Evolutionary conservation across 805 yeast species (phyloP), one percentile per base, ranked within the genome.

Genomic region (Schwanniomyces yamadae): DNA sequence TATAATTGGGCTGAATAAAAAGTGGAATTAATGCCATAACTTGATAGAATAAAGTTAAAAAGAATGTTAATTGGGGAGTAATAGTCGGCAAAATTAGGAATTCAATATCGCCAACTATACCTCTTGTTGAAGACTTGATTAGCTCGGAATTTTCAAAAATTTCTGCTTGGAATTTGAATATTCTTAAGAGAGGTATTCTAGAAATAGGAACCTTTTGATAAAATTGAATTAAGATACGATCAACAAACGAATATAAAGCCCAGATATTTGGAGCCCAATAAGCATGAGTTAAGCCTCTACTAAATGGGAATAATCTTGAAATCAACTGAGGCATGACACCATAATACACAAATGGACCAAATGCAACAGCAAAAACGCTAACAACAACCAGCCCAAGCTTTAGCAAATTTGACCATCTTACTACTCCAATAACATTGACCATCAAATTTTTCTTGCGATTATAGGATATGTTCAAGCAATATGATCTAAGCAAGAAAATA

Each of bases 191-290:
- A 3, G 62, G 54, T 9, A 45, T 42, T 20, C 55, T 57, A 3
- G 59, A 23, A 20, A 65, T 34, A 1, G 74, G 69, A n/a, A 66
- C 39, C 16, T 49, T 50, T 23, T 55, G 51, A 44, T 67, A 66
- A 4, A 73, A 39, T 36, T 71, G 70, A 12, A 83, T 71, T 39
- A 89, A 66, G 0, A 82, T 52, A 39, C 95, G 71, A 59, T 93
- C 99, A 10, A 73, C 41, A 45, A 86, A 83, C 2, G 97, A 85
- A 60, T 93, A 93, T 7, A 91, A 49, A 0, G 99, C 96, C 99
- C 99, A 93, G 31, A 89, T 68, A 52, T 93, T 93, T 11, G 99
- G 98, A 1, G 99, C 98, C 98, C 99, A 93, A 63, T 93, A 93
- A 0, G 98, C 96, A 61, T 93, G 99, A 4, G 97, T 93, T 23